A percentile compares a stretch with the other conserved stretches of the same genome.
Evolutionary conservation across 768 basidiomycete genomes (phyloP).

Genomic region (Chalciporus chontae): DNA sequence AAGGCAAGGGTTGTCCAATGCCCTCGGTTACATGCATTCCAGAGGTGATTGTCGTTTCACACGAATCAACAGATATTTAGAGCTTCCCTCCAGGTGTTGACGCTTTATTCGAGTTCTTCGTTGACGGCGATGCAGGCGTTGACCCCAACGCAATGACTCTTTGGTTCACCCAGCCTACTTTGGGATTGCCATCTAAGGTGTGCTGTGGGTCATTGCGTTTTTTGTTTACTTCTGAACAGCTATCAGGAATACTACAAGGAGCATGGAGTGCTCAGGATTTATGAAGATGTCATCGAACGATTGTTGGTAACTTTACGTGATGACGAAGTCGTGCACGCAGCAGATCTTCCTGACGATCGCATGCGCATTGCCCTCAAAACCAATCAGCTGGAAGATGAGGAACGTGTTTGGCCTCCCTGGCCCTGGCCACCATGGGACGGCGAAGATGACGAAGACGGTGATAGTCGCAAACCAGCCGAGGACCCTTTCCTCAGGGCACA

Average conservation of each 20-base stretch:
- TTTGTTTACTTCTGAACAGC: background rate
- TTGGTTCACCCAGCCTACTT: conserved; percentile 77
- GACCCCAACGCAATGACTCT: conserved; percentile 85
- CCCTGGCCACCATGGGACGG: conserved; percentile 85
- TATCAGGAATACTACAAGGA: conserved; percentile 88
- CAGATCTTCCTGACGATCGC: conserved; percentile 7
- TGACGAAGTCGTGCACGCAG: conserved; percentile 25
- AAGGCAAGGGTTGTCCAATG: conserved; percentile 68
- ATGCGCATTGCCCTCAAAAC: conserved; percentile 33
- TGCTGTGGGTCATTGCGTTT: background rate
- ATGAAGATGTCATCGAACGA: conserved; percentile 62
- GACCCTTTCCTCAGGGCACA: conserved; percentile 46
- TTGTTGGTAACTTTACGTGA: conserved; percentile 61
- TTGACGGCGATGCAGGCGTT: conserved; percentile 84
- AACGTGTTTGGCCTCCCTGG: conserved; percentile 69
- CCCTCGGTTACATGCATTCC: conserved; percentile 84
- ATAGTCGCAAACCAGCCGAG: conserved; percentile 32
- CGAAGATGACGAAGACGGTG: conserved; percentile 46
- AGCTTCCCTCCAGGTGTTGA: conserved; percentile 53
- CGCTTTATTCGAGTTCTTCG: conserved; percentile 73
- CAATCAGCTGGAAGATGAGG: conserved; percentile 33
- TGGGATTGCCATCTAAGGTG: conserved; percentile 89
- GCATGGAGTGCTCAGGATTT: conserved; percentile 60
- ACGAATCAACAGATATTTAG: background rate
- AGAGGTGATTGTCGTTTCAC: conserved; percentile 48